These are phyloP conservation scores for Trichoderma oligosporum DNA, from an alignment of 2,329 filamentous ascomycete species.

Conservation along the genomic window DNA sequence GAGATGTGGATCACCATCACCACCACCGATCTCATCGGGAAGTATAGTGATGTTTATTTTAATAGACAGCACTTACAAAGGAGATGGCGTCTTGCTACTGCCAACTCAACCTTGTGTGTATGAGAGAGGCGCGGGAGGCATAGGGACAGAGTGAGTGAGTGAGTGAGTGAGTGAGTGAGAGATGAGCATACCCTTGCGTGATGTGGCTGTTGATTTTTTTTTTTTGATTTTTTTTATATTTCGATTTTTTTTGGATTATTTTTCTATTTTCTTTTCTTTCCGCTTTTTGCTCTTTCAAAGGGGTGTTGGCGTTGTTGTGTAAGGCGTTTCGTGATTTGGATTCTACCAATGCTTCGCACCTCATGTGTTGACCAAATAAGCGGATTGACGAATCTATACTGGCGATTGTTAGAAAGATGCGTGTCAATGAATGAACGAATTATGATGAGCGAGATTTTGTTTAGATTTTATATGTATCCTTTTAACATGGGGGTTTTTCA, in stretches of 20 bases:
- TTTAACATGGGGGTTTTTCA: too few relatives aligned
- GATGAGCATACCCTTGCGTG: not conserved
- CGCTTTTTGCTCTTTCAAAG: not conserved
- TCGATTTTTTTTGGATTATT: not conserved
- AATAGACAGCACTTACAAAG: not conserved
- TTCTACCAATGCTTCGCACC: not conserved
- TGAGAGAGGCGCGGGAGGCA: too few relatives aligned
- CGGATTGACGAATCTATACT: not conserved
- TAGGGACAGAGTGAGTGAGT: too few relatives aligned
- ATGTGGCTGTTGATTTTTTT: not conserved
- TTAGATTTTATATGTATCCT: not conserved
- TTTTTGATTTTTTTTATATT: not conserved
- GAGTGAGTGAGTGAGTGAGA: too few relatives aligned
- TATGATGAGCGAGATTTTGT: conserved; percentile 1
- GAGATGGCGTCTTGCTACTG: not conserved
- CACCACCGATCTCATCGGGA: conserved; percentile 25
- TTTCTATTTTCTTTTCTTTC: not conserved
- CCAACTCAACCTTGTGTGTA: not conserved
- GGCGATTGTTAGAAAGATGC: not conserved
- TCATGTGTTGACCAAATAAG: not conserved
- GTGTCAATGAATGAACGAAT: conserved; percentile 9
- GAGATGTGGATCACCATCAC: conserved; percentile 22
- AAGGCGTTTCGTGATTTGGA: not conserved
- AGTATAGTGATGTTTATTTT: not conserved
- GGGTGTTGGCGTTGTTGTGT: not conserved